Conservation (phyloP, 75 land plant genomes). For the Cupressus sempervirens region DNA sequence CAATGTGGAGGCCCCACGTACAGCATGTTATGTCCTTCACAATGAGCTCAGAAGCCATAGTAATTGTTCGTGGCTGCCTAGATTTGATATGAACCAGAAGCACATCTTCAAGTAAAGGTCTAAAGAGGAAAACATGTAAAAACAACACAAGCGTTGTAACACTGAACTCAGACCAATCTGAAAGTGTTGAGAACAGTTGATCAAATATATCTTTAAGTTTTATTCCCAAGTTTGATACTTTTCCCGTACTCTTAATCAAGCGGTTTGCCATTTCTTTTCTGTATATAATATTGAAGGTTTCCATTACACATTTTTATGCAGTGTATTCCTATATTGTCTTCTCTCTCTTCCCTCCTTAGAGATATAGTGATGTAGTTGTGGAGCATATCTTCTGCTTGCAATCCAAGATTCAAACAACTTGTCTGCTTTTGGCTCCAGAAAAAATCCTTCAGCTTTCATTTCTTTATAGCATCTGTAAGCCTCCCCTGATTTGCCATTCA, state of each 20-base stretch:
- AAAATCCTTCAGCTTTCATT: slow-evolving; percentile 43
- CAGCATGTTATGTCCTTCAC: background rate
- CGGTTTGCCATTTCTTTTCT: background rate
- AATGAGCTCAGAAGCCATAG: background rate
- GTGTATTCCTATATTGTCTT: background rate
- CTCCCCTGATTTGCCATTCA: slow-evolving; percentile 28
- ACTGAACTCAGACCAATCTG: background rate
- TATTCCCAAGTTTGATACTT: background rate
- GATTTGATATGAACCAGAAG: background rate
- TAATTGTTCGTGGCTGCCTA: background rate
- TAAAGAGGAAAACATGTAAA: background rate
- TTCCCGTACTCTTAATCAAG: background rate
- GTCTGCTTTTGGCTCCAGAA: slow-evolving; percentile 38
- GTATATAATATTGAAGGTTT: slow-evolving; percentile 5
- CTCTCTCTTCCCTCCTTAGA: background rate
- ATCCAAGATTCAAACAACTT: slow-evolving; percentile 21
- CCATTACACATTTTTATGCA: background rate
- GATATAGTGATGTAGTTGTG: background rate
- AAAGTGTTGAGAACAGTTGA: background rate
- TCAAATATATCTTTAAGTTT: background rate
- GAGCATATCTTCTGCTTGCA: slow-evolving; percentile 1
- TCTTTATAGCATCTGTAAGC: slow-evolving; percentile 42
- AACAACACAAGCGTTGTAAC: background rate
- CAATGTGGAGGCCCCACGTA: background rate
- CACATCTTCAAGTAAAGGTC: background rate